phyloP scores from a whole-genome alignment of 2,329 filamentous ascomycete genomes.

The Neopestalotiopsis clavispora region DNA sequence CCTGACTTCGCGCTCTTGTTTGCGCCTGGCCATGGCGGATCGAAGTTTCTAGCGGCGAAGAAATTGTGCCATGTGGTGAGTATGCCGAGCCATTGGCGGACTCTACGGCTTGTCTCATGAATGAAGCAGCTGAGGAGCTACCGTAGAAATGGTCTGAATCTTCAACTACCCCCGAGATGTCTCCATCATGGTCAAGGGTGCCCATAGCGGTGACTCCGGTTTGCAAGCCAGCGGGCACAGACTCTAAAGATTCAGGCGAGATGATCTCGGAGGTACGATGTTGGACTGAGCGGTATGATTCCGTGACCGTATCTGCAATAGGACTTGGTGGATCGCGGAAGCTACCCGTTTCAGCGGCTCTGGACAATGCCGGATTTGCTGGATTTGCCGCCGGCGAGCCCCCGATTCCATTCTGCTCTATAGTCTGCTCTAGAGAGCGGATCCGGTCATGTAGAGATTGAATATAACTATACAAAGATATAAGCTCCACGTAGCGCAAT shows the following conservation, averaged over 20 bases:
- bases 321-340: background rate
- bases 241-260: background rate
- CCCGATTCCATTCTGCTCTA: background rate
- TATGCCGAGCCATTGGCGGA: background rate
- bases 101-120: conserved; percentile 1
- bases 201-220: conserved; percentile 5
- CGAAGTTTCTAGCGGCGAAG: background rate
- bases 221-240: background rate
- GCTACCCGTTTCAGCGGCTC: background rate
- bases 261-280: background rate
- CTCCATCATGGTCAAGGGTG: background rate
- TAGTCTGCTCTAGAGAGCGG: background rate
- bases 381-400: background rate
- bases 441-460: conserved; percentile 9
- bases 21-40: background rate
- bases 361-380: background rate
- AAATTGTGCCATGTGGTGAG: background rate
- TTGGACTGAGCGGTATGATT: background rate
- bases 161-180: background rate
- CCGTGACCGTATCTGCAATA: background rate
- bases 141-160: conserved; percentile 2
- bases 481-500: background rate
- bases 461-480: background rate
- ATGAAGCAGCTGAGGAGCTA: conserved; percentile 1
- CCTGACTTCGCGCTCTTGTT: background rate